These are phyloP conservation scores for Pseudozyma flocculosa DNA, from an alignment of 1,284 basidiomycete species.

Conservation along the genomic window DNA sequence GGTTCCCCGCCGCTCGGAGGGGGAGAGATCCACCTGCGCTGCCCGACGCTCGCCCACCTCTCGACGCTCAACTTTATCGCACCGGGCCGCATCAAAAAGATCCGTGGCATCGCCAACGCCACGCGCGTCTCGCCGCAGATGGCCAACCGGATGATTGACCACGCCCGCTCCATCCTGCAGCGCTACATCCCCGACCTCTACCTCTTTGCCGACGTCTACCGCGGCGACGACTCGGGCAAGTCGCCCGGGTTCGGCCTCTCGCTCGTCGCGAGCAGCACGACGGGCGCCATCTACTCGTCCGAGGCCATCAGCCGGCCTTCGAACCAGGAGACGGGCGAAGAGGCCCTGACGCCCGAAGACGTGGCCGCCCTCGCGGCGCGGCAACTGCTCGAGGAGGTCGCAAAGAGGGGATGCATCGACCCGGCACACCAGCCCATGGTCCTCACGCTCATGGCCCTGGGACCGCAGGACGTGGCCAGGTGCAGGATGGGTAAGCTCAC, in stretches of 20 bases:
- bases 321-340: slow-evolving; percentile 3
- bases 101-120: slow-evolving; percentile 80
- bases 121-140: slow-evolving; percentile 91
- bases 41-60: slow-evolving; percentile 82
- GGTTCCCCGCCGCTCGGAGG: slow-evolving; percentile 89
- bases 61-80: slow-evolving; percentile 84
- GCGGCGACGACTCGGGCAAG: slow-evolving; percentile 93
- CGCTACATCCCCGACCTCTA: slow-evolving; percentile 98
- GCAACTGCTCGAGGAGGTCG: slow-evolving; percentile 75
- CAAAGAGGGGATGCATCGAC: slow-evolving; percentile 85
- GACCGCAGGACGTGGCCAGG: slow-evolving; percentile 91
- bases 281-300: slow-evolving; percentile 80
- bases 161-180: slow-evolving; percentile 85
- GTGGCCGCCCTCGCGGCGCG: slow-evolving; percentile 79
- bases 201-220: slow-evolving; percentile 96
- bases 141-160: slow-evolving; percentile 95
- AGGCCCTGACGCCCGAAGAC: slow-evolving; percentile 78
- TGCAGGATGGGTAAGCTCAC: slow-evolving; percentile 82
- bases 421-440: slow-evolving; percentile 84
- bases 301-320: slow-evolving; percentile 71
- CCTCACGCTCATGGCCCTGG: slow-evolving; percentile 85
- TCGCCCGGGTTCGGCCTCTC: slow-evolving; percentile 94
- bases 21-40: slow-evolving; percentile 89
- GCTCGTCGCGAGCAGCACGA: slow-evolving; percentile 87
- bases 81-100: slow-evolving; percentile 84